Base-by-base conservation (phyloP, 257 asterid genomes). In the Gentiana dahurica region DNA sequence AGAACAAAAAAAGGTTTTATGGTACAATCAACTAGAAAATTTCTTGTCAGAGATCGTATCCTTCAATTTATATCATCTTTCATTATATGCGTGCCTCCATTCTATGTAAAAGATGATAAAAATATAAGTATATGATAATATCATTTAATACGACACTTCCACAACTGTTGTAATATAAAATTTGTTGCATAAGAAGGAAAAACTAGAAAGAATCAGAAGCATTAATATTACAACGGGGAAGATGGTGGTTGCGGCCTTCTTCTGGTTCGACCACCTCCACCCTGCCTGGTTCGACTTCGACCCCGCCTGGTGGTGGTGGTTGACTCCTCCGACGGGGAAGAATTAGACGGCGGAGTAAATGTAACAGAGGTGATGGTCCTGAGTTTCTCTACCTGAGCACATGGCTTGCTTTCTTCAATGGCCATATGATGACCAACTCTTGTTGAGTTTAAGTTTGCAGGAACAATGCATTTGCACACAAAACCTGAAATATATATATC, bases 381-480 rank as follows among this genome's bases (percentile, higher is more conserved):
- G 77, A 79, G 48, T 73, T 65, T 75, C 69, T 82, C 87, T 56
- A 46, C 79, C 56, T 74, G 46, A 41, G 2, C 80, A 46, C 89
- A 68, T 24, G 12, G 66, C 69, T 78, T 80, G 60, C 24, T 24
- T 24, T 79, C 85, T 61, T 84, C 85, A 10, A 71, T 73, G 51
- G 10, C 46, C 6, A 70, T 69, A 68, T 73, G 85, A 53, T 77
- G 81, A 38, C 85, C 68, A 32, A 82, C 82, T 66, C 77, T 77
- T 1, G 78, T 73, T 2, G 86, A 64, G 68, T 78, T 84, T 66
- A 84, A 68, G 76, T 65, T 85, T 63, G 58, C 82, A 0, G 94
- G 94, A 57, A 87, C 75, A 6, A 87, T 81, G 66, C 96, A 87
- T 44, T 79, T 74, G 76, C 97, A 85, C 34, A 83, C 58, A 34